These are phyloP conservation scores for Gamsiella multidivaricata DNA, from an alignment of 192 early-diverging fungal species.

Conservation along the genomic window DNA sequence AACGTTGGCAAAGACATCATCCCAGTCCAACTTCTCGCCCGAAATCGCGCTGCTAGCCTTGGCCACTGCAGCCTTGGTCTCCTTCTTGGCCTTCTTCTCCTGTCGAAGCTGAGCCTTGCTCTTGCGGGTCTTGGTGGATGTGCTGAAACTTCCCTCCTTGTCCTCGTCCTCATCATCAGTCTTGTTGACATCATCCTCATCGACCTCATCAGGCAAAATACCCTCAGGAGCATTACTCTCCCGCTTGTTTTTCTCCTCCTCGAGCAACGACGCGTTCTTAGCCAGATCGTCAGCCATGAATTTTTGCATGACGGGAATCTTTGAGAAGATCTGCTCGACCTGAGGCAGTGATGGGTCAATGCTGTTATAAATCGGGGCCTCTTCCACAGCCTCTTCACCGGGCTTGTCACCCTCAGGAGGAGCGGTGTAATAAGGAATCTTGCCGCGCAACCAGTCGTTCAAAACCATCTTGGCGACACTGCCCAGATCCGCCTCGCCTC, in stretches of 20 bases:
- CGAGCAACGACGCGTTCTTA: constrained; percentile 65
- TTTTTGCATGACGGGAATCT: constrained; percentile 88
- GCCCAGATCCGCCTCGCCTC: constrained; percentile 93
- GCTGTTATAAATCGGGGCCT: constrained; percentile 36
- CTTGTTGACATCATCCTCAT: constrained; percentile 57
- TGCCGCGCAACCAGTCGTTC: constrained; percentile 98
- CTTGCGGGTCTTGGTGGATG: constrained; percentile 47
- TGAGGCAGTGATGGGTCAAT: constrained; percentile 50
- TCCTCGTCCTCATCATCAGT: constrained; percentile 57
- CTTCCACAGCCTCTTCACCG: constrained; percentile 21
- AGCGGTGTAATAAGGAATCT: constrained; percentile 92
- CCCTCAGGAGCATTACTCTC: constrained; percentile 63
- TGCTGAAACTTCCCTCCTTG: constrained; percentile 37
- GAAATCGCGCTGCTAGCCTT: constrained; percentile 39
- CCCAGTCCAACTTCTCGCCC: constrained; percentile 79
- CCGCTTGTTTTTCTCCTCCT: constrained; percentile 63
- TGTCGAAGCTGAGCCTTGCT: constrained; percentile 53
- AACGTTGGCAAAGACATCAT: constrained; percentile 88
- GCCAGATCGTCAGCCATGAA: constrained; percentile 88
- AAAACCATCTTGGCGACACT: constrained; percentile 97
- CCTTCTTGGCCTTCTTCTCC: constrained; percentile 59
- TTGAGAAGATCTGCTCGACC: constrained; percentile 91
- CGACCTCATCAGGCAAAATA: constrained; percentile 53
- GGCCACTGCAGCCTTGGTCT: constrained; percentile 36
- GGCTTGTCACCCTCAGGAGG: constrained; percentile 72